A percentile compares a stretch with the other conserved stretches of the same genome.
These are phyloP conservation scores for Aspergillus leporis DNA, from an alignment of 495 filamentous ascomycete species.

Conservation along the genomic window DNA sequence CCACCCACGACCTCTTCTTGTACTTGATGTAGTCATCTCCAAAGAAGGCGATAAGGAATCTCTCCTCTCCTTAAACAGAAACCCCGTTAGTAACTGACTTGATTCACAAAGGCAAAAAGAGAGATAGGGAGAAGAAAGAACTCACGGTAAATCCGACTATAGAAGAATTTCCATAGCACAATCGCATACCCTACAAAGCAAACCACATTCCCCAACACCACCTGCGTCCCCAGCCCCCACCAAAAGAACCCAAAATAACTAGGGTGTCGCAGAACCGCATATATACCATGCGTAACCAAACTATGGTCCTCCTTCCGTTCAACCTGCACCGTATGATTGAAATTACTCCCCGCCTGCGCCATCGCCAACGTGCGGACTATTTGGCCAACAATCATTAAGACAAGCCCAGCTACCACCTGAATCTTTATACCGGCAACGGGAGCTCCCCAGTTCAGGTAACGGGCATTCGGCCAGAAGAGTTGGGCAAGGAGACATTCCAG, in stretches of 20 bases:
- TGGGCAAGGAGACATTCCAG: conserved; percentile 67
- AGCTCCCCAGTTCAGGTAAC: conserved; percentile 31
- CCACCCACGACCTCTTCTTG: conserved; percentile 61
- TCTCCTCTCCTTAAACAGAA: conserved; percentile 66
- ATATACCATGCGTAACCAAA: conserved; percentile 75
- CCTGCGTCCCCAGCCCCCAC: conserved; percentile 94
- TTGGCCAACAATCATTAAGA: conserved; percentile 71
- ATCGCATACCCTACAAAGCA: conserved; percentile 72
- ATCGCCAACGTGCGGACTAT: conserved; percentile 73
- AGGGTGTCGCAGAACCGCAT: conserved; percentile 71
- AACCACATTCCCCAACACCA: conserved; percentile 81
- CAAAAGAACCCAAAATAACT: conserved; percentile 98
- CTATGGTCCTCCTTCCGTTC: conserved; percentile 64
- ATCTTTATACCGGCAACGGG: conserved; percentile 23
- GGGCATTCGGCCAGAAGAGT: conserved; percentile 52
- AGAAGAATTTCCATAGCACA: conserved; percentile 86
- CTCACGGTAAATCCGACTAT: conserved; percentile 64
- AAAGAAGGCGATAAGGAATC: conserved; percentile 76
- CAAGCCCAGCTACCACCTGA: conserved; percentile 54
- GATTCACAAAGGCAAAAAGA: neutral
- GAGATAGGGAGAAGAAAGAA: conserved; percentile 18
- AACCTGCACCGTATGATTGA: conserved; percentile 83
- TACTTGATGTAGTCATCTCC: conserved; percentile 79
- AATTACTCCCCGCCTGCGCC: conserved; percentile 84
- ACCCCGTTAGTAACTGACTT: neutral